Conservation (phyloP, 768 basidiomycete species). For the Scleroderma bovista region DNA sequence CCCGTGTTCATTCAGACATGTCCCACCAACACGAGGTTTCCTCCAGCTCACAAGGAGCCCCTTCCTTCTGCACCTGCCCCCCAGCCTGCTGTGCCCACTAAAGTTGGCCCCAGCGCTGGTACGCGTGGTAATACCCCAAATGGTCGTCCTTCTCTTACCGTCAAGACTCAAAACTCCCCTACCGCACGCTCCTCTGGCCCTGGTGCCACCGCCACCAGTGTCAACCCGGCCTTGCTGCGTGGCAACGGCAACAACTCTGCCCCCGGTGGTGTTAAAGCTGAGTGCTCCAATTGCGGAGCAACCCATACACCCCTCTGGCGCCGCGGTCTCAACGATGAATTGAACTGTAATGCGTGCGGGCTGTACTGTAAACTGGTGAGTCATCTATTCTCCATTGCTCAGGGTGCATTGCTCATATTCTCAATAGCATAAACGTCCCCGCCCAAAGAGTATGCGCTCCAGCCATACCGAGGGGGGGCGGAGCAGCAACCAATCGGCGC, state of each 20-base stretch:
- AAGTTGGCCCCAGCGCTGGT: constrained; percentile 49
- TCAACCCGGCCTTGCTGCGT: constrained; percentile 40
- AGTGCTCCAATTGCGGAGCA: constrained; percentile 85
- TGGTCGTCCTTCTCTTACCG: constrained; percentile 53
- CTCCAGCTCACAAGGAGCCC: constrained; percentile 37
- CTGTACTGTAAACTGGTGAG: constrained; percentile 80
- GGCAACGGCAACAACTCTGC: constrained; percentile 34
- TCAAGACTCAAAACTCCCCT: constrained; percentile 46
- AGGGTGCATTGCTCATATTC: not conserved
- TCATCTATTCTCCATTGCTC: constrained; percentile 6
- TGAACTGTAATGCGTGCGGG: constrained; percentile 88
- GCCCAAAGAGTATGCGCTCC: constrained; percentile 83
- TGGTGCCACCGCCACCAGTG: constrained; percentile 58
- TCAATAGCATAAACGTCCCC: constrained; percentile 75
- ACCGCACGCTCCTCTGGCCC: constrained; percentile 53
- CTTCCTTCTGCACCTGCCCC: constrained; percentile 27
- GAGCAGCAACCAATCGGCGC: constrained; percentile 47
- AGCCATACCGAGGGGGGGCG: constrained; percentile 56
- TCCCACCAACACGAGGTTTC: constrained; percentile 13
- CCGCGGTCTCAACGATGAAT: constrained; percentile 78
- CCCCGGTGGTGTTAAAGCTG: constrained; percentile 64
- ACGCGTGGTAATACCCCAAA: constrained; percentile 41
- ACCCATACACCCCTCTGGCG: constrained; percentile 88
- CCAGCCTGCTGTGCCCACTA: constrained; percentile 54
- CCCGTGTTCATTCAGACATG: constrained; percentile 6